Evolutionary conservation across 2,329 filamentous ascomycete species (phyloP).

Genomic region (Verticillium zaregamsianum): DNA sequence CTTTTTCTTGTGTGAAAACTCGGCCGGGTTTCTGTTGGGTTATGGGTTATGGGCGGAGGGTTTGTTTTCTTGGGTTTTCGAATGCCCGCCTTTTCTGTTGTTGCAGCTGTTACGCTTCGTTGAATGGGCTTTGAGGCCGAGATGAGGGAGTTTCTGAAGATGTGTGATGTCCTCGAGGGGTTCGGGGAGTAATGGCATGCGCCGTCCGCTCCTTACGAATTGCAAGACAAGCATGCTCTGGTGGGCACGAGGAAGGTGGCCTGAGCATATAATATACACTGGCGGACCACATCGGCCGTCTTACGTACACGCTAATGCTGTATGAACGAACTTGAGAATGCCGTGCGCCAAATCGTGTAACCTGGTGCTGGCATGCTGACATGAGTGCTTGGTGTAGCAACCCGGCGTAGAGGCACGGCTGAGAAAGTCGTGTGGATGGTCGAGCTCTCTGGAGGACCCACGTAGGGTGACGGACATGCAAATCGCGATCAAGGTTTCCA

Average conservation of each 20-base stretch:
- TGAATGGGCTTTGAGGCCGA: not conserved
- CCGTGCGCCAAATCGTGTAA: not conserved
- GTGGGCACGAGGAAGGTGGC: not conserved
- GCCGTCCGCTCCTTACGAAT: conserved; percentile 9
- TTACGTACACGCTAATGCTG: not conserved
- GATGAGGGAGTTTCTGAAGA: not conserved
- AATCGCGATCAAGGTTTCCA: too few species aligned
- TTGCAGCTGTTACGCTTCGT: not conserved
- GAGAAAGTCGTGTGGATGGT: too few species aligned
- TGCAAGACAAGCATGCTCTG: not conserved
- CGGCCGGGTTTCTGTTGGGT: not conserved
- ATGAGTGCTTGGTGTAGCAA: too few species aligned
- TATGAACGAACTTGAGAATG: not conserved
- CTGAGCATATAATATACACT: not conserved
- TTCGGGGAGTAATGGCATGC: conserved; percentile 10
- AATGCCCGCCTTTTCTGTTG: conserved; percentile 1
- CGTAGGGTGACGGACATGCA: too few species aligned
- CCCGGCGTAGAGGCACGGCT: too few species aligned
- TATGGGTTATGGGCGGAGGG: not conserved
- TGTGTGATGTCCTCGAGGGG: not conserved
- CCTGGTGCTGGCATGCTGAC: not conserved
- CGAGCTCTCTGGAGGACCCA: too few species aligned
- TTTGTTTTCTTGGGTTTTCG: conserved; percentile 1
- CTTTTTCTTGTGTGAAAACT: conserved; percentile 2
- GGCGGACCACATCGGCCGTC: not conserved